A percentile compares a stretch with the other conserved stretches of the same genome.
phyloP scores from a whole-genome alignment of 805 yeast genomes.

The Vanderwaltozyma verrucispora region DNA sequence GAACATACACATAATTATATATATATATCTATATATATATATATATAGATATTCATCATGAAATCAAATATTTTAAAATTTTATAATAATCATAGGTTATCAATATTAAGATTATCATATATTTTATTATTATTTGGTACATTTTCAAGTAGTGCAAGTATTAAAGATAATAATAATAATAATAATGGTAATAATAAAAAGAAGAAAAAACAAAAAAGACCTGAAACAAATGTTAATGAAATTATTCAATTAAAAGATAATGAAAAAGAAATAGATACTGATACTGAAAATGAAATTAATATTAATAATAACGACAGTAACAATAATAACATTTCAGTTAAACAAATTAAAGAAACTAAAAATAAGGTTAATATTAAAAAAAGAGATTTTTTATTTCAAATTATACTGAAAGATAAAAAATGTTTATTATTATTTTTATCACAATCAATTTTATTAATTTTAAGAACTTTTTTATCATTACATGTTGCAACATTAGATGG shows the following conservation, averaged over 20 bases:
- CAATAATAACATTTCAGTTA: too few relatives aligned
- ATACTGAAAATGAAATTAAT: neutral
- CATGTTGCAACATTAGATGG: slow-evolving; percentile 86
- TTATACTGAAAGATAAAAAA: slow-evolving; percentile 21
- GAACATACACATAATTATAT: too few relatives aligned
- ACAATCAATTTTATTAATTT: slow-evolving; percentile 51
- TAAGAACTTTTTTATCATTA: slow-evolving; percentile 64
- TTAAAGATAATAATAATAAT: slow-evolving; percentile 5
- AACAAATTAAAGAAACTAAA: slow-evolving; percentile 1
- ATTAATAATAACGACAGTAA: neutral
- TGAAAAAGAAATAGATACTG: slow-evolving; percentile 1
- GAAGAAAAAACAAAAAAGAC: slow-evolving; percentile 3
- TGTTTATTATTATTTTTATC: slow-evolving; percentile 29
- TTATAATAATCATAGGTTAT: slow-evolving; percentile 20
- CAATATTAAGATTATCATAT: slow-evolving; percentile 22
- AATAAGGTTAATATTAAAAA: neutral
- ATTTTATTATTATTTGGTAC: slow-evolving; percentile 19
- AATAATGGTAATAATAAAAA: slow-evolving; percentile 4
- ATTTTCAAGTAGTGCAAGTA: slow-evolving; percentile 10
- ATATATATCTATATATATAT: too few relatives aligned
- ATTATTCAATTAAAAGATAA: slow-evolving; percentile 3
- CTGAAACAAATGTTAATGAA: slow-evolving; percentile 4
- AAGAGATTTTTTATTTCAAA: slow-evolving; percentile 16
- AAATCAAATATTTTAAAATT: slow-evolving; percentile 3
- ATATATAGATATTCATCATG: neutral